Percentiles rank a stretch among this genome's conserved stretches.
Conservation (phyloP, 768 basidiomycete species). For the Kwoniella botswanensis region DNA sequence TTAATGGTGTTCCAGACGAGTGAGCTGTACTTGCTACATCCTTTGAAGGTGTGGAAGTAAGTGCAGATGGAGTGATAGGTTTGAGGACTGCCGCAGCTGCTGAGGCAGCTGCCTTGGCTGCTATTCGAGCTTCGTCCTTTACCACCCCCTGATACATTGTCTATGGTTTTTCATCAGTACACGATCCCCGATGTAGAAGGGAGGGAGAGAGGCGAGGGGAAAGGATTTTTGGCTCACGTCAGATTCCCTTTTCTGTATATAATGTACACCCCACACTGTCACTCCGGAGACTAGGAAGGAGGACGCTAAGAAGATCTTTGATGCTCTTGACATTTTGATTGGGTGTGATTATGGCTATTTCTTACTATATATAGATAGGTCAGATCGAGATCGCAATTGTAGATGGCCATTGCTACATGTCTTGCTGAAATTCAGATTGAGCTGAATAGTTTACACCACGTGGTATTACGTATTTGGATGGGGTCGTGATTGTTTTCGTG, state of each 20-base stretch:
- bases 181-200: not conserved
- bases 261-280: slow-evolving; percentile 89
- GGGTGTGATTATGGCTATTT: not conserved
- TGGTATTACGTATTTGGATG: not conserved
- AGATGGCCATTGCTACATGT: not conserved
- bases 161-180: slow-evolving; percentile 60
- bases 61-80: not conserved
- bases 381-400: not conserved
- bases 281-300: slow-evolving; percentile 69
- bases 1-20: slow-evolving; percentile 25
- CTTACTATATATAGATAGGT: not conserved
- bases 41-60: not conserved
- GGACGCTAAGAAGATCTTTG: slow-evolving; percentile 74
- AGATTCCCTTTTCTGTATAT: slow-evolving; percentile 79
- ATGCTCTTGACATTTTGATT: slow-evolving; percentile 66
- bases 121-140: slow-evolving; percentile 79
- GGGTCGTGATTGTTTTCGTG: not conserved
- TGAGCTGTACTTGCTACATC: slow-evolving; percentile 1
- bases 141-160: slow-evolving; percentile 90
- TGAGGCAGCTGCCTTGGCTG: slow-evolving; percentile 68
- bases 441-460: not conserved
- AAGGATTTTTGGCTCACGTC: slow-evolving; percentile 63
- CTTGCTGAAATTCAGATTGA: not conserved
- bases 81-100: slow-evolving; percentile 7
- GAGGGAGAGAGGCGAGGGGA: not conserved